Conservation (phyloP, 2,329 filamentous ascomycete species). For the Epicoccum sorghinum region DNA sequence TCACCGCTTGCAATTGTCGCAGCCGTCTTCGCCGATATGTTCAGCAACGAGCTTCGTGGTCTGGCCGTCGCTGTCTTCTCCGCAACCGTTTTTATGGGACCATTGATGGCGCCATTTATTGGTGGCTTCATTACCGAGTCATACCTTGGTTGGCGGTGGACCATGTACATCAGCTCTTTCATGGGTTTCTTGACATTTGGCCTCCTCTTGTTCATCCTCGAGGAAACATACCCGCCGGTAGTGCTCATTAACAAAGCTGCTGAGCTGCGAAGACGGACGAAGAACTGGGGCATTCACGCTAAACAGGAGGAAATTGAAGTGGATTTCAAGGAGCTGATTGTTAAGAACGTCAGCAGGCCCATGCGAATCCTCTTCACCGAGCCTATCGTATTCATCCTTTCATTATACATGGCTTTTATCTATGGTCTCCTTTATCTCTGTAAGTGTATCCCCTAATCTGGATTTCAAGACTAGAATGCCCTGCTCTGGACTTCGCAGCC, state of each 20-base stretch:
- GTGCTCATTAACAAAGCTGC: conserved; percentile 63
- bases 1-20: conserved; percentile 59
- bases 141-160: conserved; percentile 61
- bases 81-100: conserved; percentile 53
- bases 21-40: conserved; percentile 64
- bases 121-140: conserved; percentile 60
- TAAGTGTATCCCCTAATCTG: too few species aligned
- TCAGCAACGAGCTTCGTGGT: conserved; percentile 53
- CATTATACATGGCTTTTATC: conserved; percentile 54
- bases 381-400: conserved; percentile 56
- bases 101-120: conserved; percentile 60
- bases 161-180: conserved; percentile 59
- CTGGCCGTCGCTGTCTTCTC: conserved; percentile 56
- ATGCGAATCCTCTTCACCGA: conserved; percentile 57
- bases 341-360: conserved; percentile 60
- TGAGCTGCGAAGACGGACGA: conserved; percentile 60
- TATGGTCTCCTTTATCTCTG: conserved; percentile 28
- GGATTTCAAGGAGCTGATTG: conserved; percentile 56
- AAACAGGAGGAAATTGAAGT: conserved; percentile 62
- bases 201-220: conserved; percentile 59
- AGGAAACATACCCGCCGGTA: conserved; percentile 65
- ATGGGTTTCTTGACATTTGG: conserved; percentile 61
- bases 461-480: too few species aligned
- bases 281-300: conserved; percentile 68
- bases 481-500: background rate